A percentile compares a stretch with the other conserved stretches of the same genome.
Conservation (phyloP, 805 yeast species). For the Sungouiella thailandica region DNA sequence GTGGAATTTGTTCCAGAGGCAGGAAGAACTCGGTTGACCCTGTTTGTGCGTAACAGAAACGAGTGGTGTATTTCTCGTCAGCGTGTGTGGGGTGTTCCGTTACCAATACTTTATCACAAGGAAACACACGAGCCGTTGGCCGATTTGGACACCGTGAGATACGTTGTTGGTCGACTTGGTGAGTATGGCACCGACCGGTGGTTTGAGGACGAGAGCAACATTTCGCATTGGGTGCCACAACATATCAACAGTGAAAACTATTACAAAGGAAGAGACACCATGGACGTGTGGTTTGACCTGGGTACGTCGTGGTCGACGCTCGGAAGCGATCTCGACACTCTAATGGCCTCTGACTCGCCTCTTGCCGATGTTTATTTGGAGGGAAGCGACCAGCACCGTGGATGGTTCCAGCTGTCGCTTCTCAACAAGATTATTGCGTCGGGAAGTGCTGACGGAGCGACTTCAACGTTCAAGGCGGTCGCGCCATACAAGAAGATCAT, state of each 20-base stretch:
- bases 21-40: slow-evolving; percentile 64
- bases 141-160: slow-evolving; percentile 48
- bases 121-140: slow-evolving; percentile 62
- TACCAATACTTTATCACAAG: slow-evolving; percentile 68
- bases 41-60: slow-evolving; percentile 71
- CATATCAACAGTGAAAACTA: slow-evolving; percentile 41
- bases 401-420: slow-evolving; percentile 96
- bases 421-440: slow-evolving; percentile 62
- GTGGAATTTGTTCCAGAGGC: slow-evolving; percentile 72
- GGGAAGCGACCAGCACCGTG: slow-evolving; percentile 98
- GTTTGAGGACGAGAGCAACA: slow-evolving; percentile 56
- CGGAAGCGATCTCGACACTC: slow-evolving; percentile 35
- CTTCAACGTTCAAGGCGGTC: slow-evolving; percentile 24
- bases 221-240: slow-evolving; percentile 72
- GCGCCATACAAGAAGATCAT: slow-evolving; percentile 70
- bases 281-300: slow-evolving; percentile 99
- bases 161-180: slow-evolving; percentile 53
- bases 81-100: slow-evolving; percentile 97
- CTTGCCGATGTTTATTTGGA: slow-evolving; percentile 81
- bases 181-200: slow-evolving; percentile 70
- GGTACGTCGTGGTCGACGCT: slow-evolving; percentile 86
- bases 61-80: slow-evolving; percentile 99
- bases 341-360: slow-evolving; percentile 19
- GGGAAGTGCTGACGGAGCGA: slow-evolving; percentile 39
- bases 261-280: slow-evolving; percentile 76